phyloP scores from a whole-genome alignment of 768 basidiomycete species.

The Porpolomopsis calyptriformis region DNA sequence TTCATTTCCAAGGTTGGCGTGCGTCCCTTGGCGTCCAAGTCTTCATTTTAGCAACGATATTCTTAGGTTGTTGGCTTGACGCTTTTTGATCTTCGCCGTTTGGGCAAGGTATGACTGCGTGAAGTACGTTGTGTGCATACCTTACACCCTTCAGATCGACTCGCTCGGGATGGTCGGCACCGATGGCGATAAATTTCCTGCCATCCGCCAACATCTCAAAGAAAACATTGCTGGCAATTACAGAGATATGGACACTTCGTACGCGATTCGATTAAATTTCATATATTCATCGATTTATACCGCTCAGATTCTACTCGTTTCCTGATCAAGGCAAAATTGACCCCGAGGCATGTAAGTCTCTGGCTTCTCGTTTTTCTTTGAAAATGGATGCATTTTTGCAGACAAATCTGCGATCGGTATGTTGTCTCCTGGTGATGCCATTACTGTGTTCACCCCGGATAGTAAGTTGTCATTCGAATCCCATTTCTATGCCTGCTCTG shows the following conservation, averaged over 20 bases:
- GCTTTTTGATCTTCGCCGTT: slow-evolving; percentile 77
- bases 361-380: neutral
- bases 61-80: slow-evolving; percentile 81
- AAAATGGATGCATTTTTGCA: slow-evolving; percentile 19
- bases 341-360: slow-evolving; percentile 67
- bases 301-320: slow-evolving; percentile 61
- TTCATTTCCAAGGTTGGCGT: too few relatives aligned
- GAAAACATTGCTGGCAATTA: slow-evolving; percentile 78
- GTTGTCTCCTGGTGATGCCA: slow-evolving; percentile 74
- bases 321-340: slow-evolving; percentile 62
- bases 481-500: neutral
- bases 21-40: too few relatives aligned
- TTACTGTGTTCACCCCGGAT: slow-evolving; percentile 89
- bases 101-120: slow-evolving; percentile 49
- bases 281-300: neutral
- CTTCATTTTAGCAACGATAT: too few relatives aligned
- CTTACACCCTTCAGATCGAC: slow-evolving; percentile 36
- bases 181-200: slow-evolving; percentile 80
- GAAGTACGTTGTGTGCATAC: slow-evolving; percentile 7
- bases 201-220: slow-evolving; percentile 67
- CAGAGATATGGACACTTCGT: slow-evolving; percentile 81
- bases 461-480: slow-evolving; percentile 34
- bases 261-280: slow-evolving; percentile 18
- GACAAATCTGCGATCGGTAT: slow-evolving; percentile 75
- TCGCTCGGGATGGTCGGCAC: slow-evolving; percentile 83